phyloP scores from a whole-genome alignment of 2,329 filamentous ascomycete species.

The Penicillium sp. region DNA sequence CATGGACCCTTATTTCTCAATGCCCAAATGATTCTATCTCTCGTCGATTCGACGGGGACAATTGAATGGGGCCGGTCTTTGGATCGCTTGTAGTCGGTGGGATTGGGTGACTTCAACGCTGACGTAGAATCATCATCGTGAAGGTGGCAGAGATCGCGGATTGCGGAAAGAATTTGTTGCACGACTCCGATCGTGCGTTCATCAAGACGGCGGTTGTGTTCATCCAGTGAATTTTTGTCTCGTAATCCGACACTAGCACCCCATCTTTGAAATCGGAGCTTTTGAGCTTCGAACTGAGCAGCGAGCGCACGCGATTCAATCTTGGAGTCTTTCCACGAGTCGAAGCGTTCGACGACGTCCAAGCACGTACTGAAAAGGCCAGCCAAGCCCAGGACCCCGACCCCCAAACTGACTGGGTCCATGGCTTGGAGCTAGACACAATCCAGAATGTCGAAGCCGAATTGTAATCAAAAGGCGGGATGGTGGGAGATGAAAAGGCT shows the following conservation, averaged over 20 bases:
- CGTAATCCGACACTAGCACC: conserved; percentile 5
- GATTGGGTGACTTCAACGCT: neutral
- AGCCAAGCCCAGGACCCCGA: conserved; percentile 8
- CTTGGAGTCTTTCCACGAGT: conserved; percentile 5
- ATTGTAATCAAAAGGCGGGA: no score
- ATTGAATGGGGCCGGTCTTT: neutral
- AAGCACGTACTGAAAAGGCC: conserved; percentile 11
- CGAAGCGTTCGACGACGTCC: conserved; percentile 4
- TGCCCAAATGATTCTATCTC: conserved; percentile 7
- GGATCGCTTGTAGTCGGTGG: neutral
- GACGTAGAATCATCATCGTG: conserved; percentile 1
- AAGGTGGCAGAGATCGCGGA: neutral
- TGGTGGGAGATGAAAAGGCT: no score
- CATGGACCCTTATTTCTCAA: conserved; percentile 3
- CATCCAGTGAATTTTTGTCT: neutral
- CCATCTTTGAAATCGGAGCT: conserved; percentile 8
- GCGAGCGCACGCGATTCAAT: conserved; percentile 5
- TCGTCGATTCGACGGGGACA: conserved; percentile 1
- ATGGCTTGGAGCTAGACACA: conserved; percentile 41
- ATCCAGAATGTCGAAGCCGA: no score
- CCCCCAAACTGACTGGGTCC: conserved; percentile 9
- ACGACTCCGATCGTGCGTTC: conserved; percentile 3
- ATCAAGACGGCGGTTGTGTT: conserved; percentile 7
- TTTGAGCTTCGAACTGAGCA: conserved; percentile 10
- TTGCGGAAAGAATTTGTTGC: conserved; percentile 4